Base-by-base conservation (phyloP, 2,329 filamentous ascomycete genomes). In the Nothophaeocryptopus gaeumannii region DNA sequence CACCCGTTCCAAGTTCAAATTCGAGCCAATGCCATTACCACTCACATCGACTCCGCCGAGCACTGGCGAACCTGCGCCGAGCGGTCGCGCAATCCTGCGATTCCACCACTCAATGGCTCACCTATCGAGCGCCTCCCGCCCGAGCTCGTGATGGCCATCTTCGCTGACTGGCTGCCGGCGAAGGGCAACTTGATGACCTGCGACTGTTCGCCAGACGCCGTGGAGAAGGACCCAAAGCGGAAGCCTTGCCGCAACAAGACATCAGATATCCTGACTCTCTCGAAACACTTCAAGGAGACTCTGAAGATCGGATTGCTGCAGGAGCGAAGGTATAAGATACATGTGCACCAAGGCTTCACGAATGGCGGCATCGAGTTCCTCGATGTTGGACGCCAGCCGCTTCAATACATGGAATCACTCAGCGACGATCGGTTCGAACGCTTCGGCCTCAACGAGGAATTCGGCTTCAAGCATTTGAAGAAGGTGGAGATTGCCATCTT, bases 341-440 rank as follows among this genome's bases (percentile, higher is more conserved):
- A 67, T 45, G 58, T 66, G 7, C 62, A 67, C 37, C 58, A 62
- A 41, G 63, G 62, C 14, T 43, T 61, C 20, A 34, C 40, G 11
- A 31, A 47, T 12, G 63, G 61, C 8, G 64, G 65, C 14, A 55
- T 66, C 46, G 65, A 67, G 41, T 61, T 67, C 39, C 52, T 66
- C 14, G 49, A 67, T 39, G 44, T 56, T 12, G 63, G 65, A 9
- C 58, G 61, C 32, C 64, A 67, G 50, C 61, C 57, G 5, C 55
- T 67, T 2, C 63, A 65, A 30, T 66, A 63, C 45, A 52, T 51
- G 15, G 51, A 57, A 3, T 42, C 56, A 11, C 49, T 50, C 20
- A 32, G 15, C 8, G 62, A 66, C 36, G 44, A 44, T 8, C 62
- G 61, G 16, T 67, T 67, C 52, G 45, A 38, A n/a, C 55, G 56